Evolutionary conservation across 257 asterid genomes (phyloP).

Genomic region (Linaria vulgaris): DNA sequence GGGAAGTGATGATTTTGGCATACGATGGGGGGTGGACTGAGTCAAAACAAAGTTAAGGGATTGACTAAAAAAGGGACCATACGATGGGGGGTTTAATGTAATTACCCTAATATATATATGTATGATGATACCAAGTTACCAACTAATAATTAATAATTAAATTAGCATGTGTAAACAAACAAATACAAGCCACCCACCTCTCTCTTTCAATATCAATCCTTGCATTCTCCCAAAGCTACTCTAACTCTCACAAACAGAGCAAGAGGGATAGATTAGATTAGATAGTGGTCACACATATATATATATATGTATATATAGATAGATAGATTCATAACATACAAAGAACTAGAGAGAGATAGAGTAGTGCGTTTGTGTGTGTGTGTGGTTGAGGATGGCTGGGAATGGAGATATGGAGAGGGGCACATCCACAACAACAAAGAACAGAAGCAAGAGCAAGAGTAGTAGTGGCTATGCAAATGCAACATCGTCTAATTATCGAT

Average conservation of each 20-base stretch:
- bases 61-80: too few species aligned
- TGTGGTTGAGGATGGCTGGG: conserved; percentile 43
- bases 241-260: conserved; percentile 14
- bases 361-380: too few species aligned
- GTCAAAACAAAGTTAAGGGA: too few species aligned
- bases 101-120: too few species aligned
- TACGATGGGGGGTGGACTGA: too few species aligned
- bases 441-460: conserved; percentile 27
- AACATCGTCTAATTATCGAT: conserved; percentile 18
- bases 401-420: conserved; percentile 54
- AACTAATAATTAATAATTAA: too few species aligned
- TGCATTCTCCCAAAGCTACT: conserved; percentile 39
- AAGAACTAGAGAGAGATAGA: too few species aligned
- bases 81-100: too few species aligned
- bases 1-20: too few species aligned
- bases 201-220: conserved; percentile 25
- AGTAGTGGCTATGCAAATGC: too few species aligned
- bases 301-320: neutral
- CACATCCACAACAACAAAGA: conserved; percentile 36
- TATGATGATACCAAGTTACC: too few species aligned
- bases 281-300: neutral
- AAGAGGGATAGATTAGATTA: too few species aligned
- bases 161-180: neutral
- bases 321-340: conserved; percentile 3
- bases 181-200: conserved; percentile 8